A percentile compares a stretch with the other conserved stretches of the same genome.
phyloP scores from a whole-genome alignment of 371 early-diverging fungal genomes.

The Lichtheimia ramosa region DNA sequence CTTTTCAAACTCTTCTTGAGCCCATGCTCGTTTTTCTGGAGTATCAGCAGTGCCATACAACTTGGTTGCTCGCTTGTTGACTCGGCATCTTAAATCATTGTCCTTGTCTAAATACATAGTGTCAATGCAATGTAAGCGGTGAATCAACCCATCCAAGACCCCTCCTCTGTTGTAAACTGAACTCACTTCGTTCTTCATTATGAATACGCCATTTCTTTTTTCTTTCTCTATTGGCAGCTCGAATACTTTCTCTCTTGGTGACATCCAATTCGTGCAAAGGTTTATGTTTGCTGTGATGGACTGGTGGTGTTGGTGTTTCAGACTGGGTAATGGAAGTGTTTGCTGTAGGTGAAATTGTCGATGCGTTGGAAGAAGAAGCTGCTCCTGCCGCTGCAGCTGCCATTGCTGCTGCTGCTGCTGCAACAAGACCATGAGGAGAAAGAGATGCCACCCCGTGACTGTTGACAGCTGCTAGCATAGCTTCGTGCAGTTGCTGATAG shows the following conservation, averaged over 20 bases:
- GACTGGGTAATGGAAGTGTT: conserved; percentile 1
- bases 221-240: conserved; percentile 75
- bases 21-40: conserved; percentile 64
- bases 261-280: conserved; percentile 24
- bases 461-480: conserved; percentile 49
- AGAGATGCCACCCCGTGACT: conserved; percentile 31
- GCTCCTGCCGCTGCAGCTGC: conserved; percentile 23
- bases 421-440: conserved; percentile 22
- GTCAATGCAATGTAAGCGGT: background rate
- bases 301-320: conserved; percentile 1
- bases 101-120: conserved; percentile 59
- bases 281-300: background rate
- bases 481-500: conserved; percentile 25
- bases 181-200: conserved; percentile 77
- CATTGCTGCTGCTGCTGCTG: conserved; percentile 35
- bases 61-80: conserved; percentile 76
- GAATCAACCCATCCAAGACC: background rate
- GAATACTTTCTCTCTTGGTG: conserved; percentile 47
- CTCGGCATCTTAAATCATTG: conserved; percentile 80
- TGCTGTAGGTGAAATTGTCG: conserved; percentile 11
- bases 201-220: conserved; percentile 78
- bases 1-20: conserved; percentile 73
- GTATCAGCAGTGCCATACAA: conserved; percentile 61
- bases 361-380: conserved; percentile 11
- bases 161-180: background rate